A percentile compares a stretch with the other conserved stretches of the same genome.
Evolutionary conservation across 345 rosid genomes (phyloP).

Genomic region (Citrus mangshanensis): DNA sequence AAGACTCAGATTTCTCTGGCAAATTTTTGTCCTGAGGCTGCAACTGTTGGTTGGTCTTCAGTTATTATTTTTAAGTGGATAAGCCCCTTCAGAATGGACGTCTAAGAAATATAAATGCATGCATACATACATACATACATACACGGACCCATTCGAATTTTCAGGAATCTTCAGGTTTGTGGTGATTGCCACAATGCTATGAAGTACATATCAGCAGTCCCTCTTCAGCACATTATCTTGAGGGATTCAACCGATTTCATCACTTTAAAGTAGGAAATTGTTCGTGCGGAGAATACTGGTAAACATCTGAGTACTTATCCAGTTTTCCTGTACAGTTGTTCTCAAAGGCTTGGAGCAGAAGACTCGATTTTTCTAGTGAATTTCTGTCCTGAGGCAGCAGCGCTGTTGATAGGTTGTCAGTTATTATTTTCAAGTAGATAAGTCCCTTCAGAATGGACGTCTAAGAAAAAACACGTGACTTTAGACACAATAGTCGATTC

Average conservation of each 20-base stretch:
- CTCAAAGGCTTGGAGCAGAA: neutral
- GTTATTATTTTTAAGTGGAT: too few species aligned
- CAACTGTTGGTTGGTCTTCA: too few species aligned
- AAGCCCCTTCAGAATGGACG: too few species aligned
- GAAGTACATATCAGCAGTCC: slow-evolving; percentile 64
- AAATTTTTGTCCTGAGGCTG: too few species aligned
- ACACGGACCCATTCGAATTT: slow-evolving; percentile 52
- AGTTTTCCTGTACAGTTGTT: slow-evolving; percentile 8
- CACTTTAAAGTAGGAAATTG: slow-evolving; percentile 79
- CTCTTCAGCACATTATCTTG: slow-evolving; percentile 56
- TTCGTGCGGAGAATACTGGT: slow-evolving; percentile 96
- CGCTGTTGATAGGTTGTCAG: too few species aligned
- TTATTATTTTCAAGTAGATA: too few species aligned
- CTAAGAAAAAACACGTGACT: too few species aligned
- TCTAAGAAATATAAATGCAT: too few species aligned
- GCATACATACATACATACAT: too few species aligned
- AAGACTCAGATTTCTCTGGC: neutral
- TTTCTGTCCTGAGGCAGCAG: neutral
- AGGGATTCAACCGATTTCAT: slow-evolving; percentile 89
- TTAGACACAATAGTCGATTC: too few species aligned
- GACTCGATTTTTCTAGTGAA: neutral
- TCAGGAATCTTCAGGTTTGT: slow-evolving; percentile 88
- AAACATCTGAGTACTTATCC: slow-evolving; percentile 21
- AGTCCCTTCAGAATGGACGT: too few species aligned
- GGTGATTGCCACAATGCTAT: slow-evolving; percentile 90